Evolutionary conservation across 2,329 filamentous ascomycete species (phyloP), one percentile per base, ranked within the genome.

Genomic region (Fusarium staphyleae): DNA sequence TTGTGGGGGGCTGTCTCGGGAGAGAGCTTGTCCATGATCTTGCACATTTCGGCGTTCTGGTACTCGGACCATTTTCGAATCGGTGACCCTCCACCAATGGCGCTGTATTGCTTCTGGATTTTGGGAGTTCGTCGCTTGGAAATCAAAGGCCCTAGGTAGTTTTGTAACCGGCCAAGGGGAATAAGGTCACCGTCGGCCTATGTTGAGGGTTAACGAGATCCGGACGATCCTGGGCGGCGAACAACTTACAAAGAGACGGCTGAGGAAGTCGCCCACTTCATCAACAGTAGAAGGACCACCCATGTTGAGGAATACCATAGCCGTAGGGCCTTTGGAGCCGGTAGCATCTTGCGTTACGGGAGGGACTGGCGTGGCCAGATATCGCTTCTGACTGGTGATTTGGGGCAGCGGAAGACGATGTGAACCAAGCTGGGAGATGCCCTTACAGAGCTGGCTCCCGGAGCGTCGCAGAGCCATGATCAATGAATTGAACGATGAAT

Each of bases 241-340:
- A 34, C 6, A 35, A 75, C 89, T 53, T 83, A 96, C 93, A 77
- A 99, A 99, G 64, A 99, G 80, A 66, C 93, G 87, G 72, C 89
- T 95, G 40, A 99, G 78, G 70, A 98, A 99, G 74, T 88, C 86
- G 66, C 88, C 87, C 29, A 99, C 95, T 77, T 99, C 92, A 63
- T 87, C 85, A 4, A 88, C 89, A 4, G 90, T 96, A 1, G 91
- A 90, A 3, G 95, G 95, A 0, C 95, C 95, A 55, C 95, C 95
- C 95, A 99, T 99, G 76, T 99, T 99, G 77, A 99, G 85, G 70
- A 99, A 97, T 12, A 99, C 95, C 86, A 99, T 98, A 35, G 95
- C 95, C 4, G 95, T 99, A 7, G 93, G 92, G 0, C 93, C 93
- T 70, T 90, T 81, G 34, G 81, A 83, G 11, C 82, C 84, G 1